Evolutionary conservation across 331 rosid species (phyloP).

Genomic region (Quercus tomentella): DNA sequence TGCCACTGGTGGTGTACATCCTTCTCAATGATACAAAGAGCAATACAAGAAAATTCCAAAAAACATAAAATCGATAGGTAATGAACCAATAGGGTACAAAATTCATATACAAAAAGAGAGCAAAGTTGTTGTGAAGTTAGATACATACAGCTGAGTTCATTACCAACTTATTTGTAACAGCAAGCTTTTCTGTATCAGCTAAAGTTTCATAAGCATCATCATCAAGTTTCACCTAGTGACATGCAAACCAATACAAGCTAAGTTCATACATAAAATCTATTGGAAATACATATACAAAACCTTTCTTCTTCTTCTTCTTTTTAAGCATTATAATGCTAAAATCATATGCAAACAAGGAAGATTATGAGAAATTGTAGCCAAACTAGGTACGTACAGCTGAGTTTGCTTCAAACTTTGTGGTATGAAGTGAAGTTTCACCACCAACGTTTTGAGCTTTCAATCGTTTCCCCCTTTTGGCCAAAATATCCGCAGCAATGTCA

Average conservation of each 20-base stretch:
- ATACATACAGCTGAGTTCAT: neutral
- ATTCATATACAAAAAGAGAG: neutral
- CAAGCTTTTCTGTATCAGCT: neutral
- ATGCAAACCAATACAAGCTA: neutral
- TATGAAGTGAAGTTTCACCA: neutral
- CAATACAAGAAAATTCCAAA: neutral
- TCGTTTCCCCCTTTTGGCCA: neutral
- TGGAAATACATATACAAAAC: neutral
- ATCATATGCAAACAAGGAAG: neutral
- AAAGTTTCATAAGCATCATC: neutral
- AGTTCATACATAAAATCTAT: neutral
- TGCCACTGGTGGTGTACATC: neutral
- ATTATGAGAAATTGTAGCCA: neutral
- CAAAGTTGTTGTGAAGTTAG: neutral
- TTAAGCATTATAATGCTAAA: neutral
- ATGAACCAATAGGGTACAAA: neutral
- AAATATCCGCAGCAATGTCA: constrained; percentile 1
- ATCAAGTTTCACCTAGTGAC: neutral
- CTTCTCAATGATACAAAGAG: neutral
- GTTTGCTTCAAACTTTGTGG: neutral
- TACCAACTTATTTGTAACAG: neutral
- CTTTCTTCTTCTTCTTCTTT: neutral
- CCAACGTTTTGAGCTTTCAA: constrained; percentile 7
- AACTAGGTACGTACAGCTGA: neutral
- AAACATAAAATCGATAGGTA: neutral